These are phyloP conservation scores for Cucumis melo DNA, from an alignment of 306 rosid species.

Conservation along the genomic window DNA sequence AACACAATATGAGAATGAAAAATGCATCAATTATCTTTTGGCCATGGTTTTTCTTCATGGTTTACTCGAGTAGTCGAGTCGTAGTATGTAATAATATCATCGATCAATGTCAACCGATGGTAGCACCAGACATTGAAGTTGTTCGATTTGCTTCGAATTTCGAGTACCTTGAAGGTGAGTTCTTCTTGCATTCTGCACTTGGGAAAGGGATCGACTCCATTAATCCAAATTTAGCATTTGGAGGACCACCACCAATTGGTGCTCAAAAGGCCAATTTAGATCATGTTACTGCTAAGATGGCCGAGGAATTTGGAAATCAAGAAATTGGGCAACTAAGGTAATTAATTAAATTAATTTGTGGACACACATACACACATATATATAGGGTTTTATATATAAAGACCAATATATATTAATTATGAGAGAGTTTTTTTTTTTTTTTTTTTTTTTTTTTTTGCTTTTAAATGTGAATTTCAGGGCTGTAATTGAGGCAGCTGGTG, in stretches of 20 bases:
- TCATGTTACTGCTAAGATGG: neutral
- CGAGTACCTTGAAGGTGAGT: neutral
- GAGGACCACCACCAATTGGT: slow-evolving; percentile 22
- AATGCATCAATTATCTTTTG: neutral
- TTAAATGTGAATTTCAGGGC: neutral
- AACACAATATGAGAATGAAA: neutral
- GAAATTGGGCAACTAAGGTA: slow-evolving; percentile 23
- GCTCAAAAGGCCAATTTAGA: slow-evolving; percentile 16
- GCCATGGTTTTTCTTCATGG: neutral
- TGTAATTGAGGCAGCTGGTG: neutral
- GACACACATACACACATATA: too few species aligned
- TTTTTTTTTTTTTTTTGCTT: neutral
- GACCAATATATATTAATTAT: too few species aligned
- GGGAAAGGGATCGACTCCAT: slow-evolving; percentile 2
- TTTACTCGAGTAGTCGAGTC: neutral
- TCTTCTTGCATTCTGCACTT: neutral
- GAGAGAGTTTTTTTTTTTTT: too few species aligned
- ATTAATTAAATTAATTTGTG: too few species aligned
- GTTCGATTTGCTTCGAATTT: neutral
- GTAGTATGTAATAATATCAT: neutral
- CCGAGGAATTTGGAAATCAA: slow-evolving; percentile 21
- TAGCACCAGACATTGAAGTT: neutral
- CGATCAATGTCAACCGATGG: neutral
- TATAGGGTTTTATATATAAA: too few species aligned
- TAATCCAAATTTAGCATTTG: neutral